Evolutionary conservation across 2,329 filamentous ascomycete species (phyloP).

Genomic region (Cladosporium sp.): DNA sequence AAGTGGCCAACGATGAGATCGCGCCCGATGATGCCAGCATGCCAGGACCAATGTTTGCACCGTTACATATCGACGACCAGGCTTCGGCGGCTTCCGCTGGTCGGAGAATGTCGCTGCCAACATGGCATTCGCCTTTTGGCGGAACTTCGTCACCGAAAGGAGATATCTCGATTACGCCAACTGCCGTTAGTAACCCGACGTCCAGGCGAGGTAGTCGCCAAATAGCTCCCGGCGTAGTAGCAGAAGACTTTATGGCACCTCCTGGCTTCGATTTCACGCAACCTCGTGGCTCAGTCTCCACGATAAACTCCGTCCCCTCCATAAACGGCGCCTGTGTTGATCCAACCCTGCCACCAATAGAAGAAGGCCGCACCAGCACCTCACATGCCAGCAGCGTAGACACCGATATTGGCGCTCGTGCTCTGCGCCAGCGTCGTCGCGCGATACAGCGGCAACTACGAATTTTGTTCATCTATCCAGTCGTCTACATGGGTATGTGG

Average conservation of each 20-base stretch:
- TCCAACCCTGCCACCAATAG: conserved; percentile 26
- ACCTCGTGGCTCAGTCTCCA: conserved; percentile 29
- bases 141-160: background rate
- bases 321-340: conserved; percentile 21
- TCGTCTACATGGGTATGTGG: conserved; percentile 73
- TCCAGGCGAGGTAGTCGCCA: conserved; percentile 34
- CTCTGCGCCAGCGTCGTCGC: conserved; percentile 26
- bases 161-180: background rate
- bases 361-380: conserved; percentile 22
- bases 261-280: conserved; percentile 14
- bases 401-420: conserved; percentile 18
- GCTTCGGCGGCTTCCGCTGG: conserved; percentile 12
- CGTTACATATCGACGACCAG: background rate
- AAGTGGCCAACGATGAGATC: conserved; percentile 22
- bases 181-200: conserved; percentile 26
- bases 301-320: conserved; percentile 22
- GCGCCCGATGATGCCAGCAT: conserved; percentile 29
- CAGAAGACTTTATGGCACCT: conserved; percentile 32
- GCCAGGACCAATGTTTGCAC: background rate
- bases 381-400: background rate
- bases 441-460: conserved; percentile 68
- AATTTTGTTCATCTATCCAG: conserved; percentile 73
- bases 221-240: conserved; percentile 21
- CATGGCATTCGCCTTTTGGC: conserved; percentile 26
- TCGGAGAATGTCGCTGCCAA: conserved; percentile 27